Percentiles rank a stretch among this genome's conserved stretches.
Evolutionary conservation across 305 asterid genomes (phyloP).

Genomic region (Fraxinus velutina): DNA sequence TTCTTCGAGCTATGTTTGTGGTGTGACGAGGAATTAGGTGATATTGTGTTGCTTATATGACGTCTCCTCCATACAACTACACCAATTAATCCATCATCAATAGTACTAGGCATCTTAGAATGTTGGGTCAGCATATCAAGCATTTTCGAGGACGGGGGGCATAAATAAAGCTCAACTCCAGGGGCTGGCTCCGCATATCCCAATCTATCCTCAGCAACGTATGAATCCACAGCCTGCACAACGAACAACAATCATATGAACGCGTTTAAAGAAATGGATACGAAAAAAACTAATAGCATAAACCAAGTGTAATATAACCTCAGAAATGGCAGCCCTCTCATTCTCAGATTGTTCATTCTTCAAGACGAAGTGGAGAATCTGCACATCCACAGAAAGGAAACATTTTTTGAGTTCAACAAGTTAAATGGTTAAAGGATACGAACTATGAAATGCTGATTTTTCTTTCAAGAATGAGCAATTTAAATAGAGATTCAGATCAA

Average conservation of each 20-base stretch:
- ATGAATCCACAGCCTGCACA: conserved; percentile 67
- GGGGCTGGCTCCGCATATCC: conserved; percentile 83
- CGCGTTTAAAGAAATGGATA: background rate
- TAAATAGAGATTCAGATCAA: background rate
- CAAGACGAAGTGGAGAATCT: conserved; percentile 69
- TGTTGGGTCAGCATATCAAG: conserved; percentile 53
- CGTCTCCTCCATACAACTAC: conserved; percentile 95
- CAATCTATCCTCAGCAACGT: conserved; percentile 64
- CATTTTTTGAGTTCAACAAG: background rate
- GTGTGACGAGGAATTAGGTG: conserved; percentile 71
- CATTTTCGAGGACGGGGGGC: conserved; percentile 58
- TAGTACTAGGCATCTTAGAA: conserved; percentile 33
- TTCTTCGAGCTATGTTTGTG: conserved; percentile 57
- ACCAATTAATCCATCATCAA: conserved; percentile 72
- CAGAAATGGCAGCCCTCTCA: conserved; percentile 50
- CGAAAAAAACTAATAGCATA: background rate
- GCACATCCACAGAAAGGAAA: conserved; percentile 27
- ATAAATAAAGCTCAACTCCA: conserved; percentile 79
- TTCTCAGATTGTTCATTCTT: conserved; percentile 51
- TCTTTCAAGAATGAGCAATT: background rate
- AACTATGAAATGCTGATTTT: background rate
- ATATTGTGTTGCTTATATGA: conserved; percentile 59
- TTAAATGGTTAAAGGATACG: background rate
- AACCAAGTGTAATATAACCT: conserved; percentile 40
- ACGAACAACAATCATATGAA: background rate